Base-by-base conservation (phyloP, 2,329 filamentous ascomycete genomes). In the Leptographium wingfieldii region DNA sequence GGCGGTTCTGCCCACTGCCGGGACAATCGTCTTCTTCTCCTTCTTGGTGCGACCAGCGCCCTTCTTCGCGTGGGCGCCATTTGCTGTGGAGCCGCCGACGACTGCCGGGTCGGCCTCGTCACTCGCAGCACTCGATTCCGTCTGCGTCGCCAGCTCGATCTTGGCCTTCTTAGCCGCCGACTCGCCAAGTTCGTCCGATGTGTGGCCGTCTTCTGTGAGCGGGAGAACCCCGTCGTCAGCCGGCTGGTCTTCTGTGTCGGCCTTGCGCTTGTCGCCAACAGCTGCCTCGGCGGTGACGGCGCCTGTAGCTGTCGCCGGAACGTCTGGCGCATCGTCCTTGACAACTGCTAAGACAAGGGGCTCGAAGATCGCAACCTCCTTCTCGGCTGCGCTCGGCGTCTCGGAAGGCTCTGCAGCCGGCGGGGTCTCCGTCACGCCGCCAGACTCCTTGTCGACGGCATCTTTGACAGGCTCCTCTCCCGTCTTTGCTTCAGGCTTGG, bases 1-100 rank as follows among this genome's bases (percentile, higher is more conserved):
- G 12, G 68, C 68, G 4, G 73, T 73, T 59, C 64, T 65, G 16
- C 73, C 73, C 7, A 72, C 69, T 0, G 68, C 61, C 12, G 67
- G 65, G 33, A 35, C 33, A 6, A 65, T 57, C 3, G 60, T 52
- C 31, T 69, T 68, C 64, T 69, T 69, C 60, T 69, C 66, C n/a
- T 59, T 57, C 60, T 65, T 66, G 52, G 63, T 29, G 25, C 61
- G 59, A 53, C 52, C 53, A 61, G 57, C 63, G 62, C 54, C 63
- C 56, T 65, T 66, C 64, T 69, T 68, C n/a, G 57, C 58, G 3
- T 60, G 58, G 22, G 53, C 55, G 56, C 55, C 62, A 38, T 62
- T 61, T 19, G 40, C 40, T 11, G n/a, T 55, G 33, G 58, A 19
- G 51, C 22, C 19, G 10, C 38, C 27, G 31, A 51, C 35, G 31